Evolutionary conservation across 2,329 filamentous ascomycete genomes (phyloP).

Genomic region (Colletotrichum sp.): DNA sequence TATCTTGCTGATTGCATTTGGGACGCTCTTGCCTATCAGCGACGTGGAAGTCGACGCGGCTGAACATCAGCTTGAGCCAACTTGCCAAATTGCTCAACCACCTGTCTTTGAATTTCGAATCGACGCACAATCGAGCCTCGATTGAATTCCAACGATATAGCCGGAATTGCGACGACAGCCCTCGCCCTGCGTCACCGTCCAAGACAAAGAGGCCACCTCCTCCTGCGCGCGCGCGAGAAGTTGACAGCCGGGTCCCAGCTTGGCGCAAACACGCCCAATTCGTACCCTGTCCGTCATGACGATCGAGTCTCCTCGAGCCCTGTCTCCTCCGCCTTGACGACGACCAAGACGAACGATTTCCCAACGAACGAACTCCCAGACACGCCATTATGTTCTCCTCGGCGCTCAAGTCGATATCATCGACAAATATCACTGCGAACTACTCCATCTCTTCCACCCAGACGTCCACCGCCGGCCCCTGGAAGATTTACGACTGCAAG

Average conservation of each 20-base stretch:
- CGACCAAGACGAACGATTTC: background rate
- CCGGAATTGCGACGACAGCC: background rate
- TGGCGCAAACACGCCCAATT: slow-evolving; percentile 10
- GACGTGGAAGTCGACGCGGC: slow-evolving; percentile 19
- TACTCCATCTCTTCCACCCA: slow-evolving; percentile 81
- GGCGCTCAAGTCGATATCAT: slow-evolving; percentile 91
- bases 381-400: slow-evolving; percentile 75
- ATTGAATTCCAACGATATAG: background rate
- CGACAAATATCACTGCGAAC: slow-evolving; percentile 87
- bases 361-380: slow-evolving; percentile 7
- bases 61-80: slow-evolving; percentile 11
- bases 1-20: slow-evolving; percentile 11
- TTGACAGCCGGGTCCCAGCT: slow-evolving; percentile 2
- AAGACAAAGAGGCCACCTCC: background rate
- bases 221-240: background rate
- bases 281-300: slow-evolving; percentile 21
- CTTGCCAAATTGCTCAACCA: background rate
- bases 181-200: background rate
- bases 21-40: slow-evolving; percentile 15
- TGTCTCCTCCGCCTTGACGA: slow-evolving; percentile 19
- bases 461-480: slow-evolving; percentile 84
- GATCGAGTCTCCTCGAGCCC: slow-evolving; percentile 17
- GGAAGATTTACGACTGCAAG: slow-evolving; percentile 98
- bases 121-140: background rate
- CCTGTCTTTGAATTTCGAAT: background rate